Conservation (phyloP, 768 basidiomycete species). For the Tulasnella sp. region DNA sequence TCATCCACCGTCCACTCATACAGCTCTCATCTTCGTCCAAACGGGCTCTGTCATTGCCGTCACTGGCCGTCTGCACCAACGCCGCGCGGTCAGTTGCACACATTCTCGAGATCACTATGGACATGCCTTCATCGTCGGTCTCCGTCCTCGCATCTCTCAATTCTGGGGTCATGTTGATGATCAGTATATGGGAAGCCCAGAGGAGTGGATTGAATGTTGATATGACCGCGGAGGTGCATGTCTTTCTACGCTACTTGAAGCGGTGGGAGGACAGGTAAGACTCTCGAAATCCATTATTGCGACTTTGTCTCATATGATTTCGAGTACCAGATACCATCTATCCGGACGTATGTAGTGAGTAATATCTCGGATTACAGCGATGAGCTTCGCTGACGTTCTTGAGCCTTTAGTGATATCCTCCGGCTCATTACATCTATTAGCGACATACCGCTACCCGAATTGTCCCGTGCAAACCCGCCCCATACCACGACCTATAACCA, state of each 20-base stretch:
- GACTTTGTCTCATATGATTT: too few relatives aligned
- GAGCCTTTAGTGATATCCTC: too few relatives aligned
- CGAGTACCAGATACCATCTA: too few relatives aligned
- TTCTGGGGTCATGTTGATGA: constrained; percentile 46
- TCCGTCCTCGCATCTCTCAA: constrained; percentile 37
- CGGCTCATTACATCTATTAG: too few relatives aligned
- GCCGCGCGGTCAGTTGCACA: constrained; percentile 66
- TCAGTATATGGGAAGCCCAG: constrained; percentile 57
- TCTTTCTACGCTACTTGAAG: constrained; percentile 45
- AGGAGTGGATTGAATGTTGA: constrained; percentile 37
- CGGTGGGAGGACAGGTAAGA: constrained; percentile 27
- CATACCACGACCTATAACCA: too few relatives aligned
- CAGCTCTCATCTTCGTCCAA: constrained; percentile 37
- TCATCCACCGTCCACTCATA: constrained; percentile 74
- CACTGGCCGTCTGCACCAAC: constrained; percentile 71
- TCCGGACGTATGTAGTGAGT: too few relatives aligned
- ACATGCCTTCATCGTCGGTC: constrained; percentile 28
- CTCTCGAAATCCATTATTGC: too few relatives aligned
- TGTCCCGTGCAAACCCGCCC: too few relatives aligned
- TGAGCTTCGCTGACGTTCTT: too few relatives aligned
- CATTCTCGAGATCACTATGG: constrained; percentile 51
- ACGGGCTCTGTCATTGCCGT: constrained; percentile 45
- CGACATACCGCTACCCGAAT: too few relatives aligned
- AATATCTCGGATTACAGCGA: too few relatives aligned
- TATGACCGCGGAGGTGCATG: constrained; percentile 46